phyloP scores from a whole-genome alignment of 116 monocot genomes.

The Thalassia testudinum region DNA sequence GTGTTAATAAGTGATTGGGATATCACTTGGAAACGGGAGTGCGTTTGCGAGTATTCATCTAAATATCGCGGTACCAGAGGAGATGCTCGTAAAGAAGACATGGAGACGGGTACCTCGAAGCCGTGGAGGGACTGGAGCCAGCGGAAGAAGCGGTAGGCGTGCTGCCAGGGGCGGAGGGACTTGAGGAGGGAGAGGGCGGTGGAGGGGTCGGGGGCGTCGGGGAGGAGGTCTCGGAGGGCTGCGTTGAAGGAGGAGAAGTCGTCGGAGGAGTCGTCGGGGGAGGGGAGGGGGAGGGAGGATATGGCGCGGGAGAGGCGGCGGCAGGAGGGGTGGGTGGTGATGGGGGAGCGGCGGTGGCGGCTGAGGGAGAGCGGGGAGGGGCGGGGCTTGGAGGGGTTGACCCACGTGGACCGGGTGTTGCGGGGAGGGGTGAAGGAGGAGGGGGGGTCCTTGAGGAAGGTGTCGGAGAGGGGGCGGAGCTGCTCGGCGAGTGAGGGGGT shows the following conservation, averaged over 20 bases:
- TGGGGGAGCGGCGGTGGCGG: conserved; percentile 35
- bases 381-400: conserved; percentile 24
- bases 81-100: too few species aligned
- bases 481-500: conserved; percentile 56
- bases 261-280: conserved; percentile 5
- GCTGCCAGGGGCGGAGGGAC: conserved; percentile 39
- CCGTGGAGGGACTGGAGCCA: conserved; percentile 16
- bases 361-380: conserved; percentile 44
- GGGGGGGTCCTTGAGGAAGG: conserved; percentile 26
- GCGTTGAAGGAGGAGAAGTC: conserved; percentile 20
- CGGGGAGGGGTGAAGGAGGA: not conserved
- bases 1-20: too few species aligned
- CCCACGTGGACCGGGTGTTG: conserved; percentile 1
- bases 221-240: conserved; percentile 15
- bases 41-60: too few species aligned
- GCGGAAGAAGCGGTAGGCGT: conserved; percentile 40
- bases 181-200: conserved; percentile 51
- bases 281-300: conserved; percentile 3
- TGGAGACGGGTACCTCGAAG: too few species aligned
- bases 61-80: too few species aligned
- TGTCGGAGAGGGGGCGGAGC: conserved; percentile 57
- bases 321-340: conserved; percentile 26
- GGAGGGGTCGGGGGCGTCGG: conserved; percentile 15
- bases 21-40: too few species aligned
- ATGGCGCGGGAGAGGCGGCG: conserved; percentile 26